Conservation (phyloP, 352 stramenopile species). For the Plasmopara halstedii region DNA sequence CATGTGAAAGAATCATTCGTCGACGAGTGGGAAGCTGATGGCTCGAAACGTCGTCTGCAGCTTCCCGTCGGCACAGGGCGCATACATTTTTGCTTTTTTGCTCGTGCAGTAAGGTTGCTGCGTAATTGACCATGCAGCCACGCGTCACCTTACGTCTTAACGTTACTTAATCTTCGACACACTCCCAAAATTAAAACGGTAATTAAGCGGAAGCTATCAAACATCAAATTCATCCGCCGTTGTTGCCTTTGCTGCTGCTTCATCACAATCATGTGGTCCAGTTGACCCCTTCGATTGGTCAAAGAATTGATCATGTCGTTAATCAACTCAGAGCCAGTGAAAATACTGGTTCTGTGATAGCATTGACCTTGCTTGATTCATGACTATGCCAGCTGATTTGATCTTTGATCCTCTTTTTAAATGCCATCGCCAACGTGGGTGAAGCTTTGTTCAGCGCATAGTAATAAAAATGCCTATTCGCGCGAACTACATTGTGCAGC, state of each 20-base stretch:
- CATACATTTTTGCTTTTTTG: neutral
- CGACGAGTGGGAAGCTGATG: conserved; percentile 8
- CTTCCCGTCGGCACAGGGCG: neutral
- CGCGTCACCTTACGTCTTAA: neutral
- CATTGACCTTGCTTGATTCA: too few species aligned
- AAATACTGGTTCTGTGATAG: neutral
- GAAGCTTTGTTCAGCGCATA: too few species aligned
- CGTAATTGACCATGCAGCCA: neutral
- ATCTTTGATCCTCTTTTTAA: too few species aligned
- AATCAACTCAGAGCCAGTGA: neutral
- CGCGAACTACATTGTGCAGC: too few species aligned
- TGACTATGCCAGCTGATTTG: too few species aligned
- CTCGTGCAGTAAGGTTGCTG: conserved; percentile 2
- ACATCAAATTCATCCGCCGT: neutral
- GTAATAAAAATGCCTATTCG: too few species aligned
- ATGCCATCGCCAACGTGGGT: too few species aligned
- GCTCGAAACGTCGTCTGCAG: conserved; percentile 6
- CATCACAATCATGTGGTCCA: too few species aligned
- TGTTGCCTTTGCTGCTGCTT: too few species aligned
- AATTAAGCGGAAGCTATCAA: neutral
- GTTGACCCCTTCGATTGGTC: too few species aligned
- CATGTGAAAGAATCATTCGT: conserved; percentile 4
- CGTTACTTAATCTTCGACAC: conserved; percentile 16
- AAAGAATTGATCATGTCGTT: too few species aligned
- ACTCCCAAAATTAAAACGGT: conserved; percentile 6